Base-by-base conservation (phyloP, 2,329 filamentous ascomycete species). In the Aureobasidium sp. region DNA sequence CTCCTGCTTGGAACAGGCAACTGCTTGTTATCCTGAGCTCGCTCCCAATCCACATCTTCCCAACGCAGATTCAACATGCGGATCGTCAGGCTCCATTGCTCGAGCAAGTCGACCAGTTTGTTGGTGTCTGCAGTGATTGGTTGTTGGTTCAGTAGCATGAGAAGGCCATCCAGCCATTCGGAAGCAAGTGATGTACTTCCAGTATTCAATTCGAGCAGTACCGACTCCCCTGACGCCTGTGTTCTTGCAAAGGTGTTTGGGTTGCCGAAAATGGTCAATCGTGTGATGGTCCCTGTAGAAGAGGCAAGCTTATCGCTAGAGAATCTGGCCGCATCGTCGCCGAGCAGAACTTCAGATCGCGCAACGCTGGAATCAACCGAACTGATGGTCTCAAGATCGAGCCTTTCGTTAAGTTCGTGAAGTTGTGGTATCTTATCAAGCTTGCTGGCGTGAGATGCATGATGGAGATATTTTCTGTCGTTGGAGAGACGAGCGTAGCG, bases 81-180 rank as follows among this genome's bases (percentile, higher is more conserved):
- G 65, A 99, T 95, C 78, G 96, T 96, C 65, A 97, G 78, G 5
- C 94, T 92, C 72, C 96, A 97, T 67, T 95, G 89, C 70, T 86
- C 86, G 63, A 97, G 89, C 68, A 97, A 78, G 61, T 87, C 85
- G 60, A 97, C 87, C 64, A 97, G 78, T 74, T 94, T 95, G 72
- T 88, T 93, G 39, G 94, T 97, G 76, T 97, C 93, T 2, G 91
- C 85, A n/a, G 94, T 99, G 71, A 99, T 97, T 22, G 94, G 94
- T 63, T 92, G 85, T 75, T 99, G 94, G 71, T 95, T 91, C 27
- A 99, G 81, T 60, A 99, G 80, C 91, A 99, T 96, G 62, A 97
- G 81, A 66, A 99, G 77, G 0, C 94, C 94, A 72, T 99, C 94
- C 5, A 99, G 81, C 94, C 94, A 99, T 75, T 99, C 94, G 0